Base-by-base conservation (phyloP, 2,329 filamentous ascomycete genomes). In the Hypoxylon sp. region DNA sequence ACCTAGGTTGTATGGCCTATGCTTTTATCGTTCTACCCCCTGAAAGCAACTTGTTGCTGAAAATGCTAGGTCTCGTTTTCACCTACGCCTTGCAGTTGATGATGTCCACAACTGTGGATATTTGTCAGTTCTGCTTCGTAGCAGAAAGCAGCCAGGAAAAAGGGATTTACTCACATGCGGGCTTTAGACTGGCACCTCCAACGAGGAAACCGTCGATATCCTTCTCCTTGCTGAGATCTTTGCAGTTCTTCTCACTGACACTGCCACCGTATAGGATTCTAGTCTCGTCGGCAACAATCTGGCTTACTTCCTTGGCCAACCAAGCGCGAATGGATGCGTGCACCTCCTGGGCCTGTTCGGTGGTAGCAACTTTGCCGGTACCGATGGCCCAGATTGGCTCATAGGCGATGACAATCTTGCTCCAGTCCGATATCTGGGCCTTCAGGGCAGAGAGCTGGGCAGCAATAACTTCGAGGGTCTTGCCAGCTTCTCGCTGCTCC, bases 141-240 rank as follows among this genome's bases (percentile, higher is more conserved):
- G 56, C 24, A 30, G 20, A 37, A 19, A 5, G 20, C 41, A 22
- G 24, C 49, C 46, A 43, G 39, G 30, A 24, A 66, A 48, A 11
- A 48, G 13, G 41, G 28, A 19, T 10, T 76, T 46, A 85, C 90
- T 85, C 82, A 93, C 90, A 97, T 71, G 92, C 94, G 77, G 94
- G 94, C 89, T 98, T 98, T 83, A 98, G 88, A 79, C 91, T 95
- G 77, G 94, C 94, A 80, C 94, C 94, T 70, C 94, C 94, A 71
- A 98, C 94, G 72, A 98, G 87, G 89, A 98, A 98, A 62, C 95
- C 95, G 80, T 99, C 95, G 79, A 99, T 97, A 80, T 99, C 95
- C 69, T 87, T 79, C 87, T 98, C 89, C 85, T 93, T 94, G 78
- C 91, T 89, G 74, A 99, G 87, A 69, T 98, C 94, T 76, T 85